A percentile compares a stretch with the other conserved stretches of the same genome.
These are phyloP conservation scores for Cymodocea nodosa DNA, from an alignment of 116 monocot genomes.

Conservation along the genomic window DNA sequence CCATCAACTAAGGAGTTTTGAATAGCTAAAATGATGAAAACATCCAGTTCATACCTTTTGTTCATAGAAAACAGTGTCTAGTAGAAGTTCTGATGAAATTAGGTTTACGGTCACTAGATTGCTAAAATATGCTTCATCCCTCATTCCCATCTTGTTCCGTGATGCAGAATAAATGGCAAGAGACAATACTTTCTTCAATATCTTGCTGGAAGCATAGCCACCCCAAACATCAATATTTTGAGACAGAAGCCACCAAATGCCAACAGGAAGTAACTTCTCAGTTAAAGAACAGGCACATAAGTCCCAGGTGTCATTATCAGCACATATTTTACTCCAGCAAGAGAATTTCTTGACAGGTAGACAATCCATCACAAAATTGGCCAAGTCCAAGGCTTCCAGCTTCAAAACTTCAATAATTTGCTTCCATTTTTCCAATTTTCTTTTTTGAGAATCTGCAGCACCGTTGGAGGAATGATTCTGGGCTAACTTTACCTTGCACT, in stretches of 20 bases:
- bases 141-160: slow-evolving; percentile 4
- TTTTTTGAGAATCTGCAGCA: slow-evolving; percentile 3
- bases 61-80: slow-evolving; percentile 43
- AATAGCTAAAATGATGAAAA: background rate
- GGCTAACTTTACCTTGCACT: slow-evolving; percentile 5
- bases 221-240: slow-evolving; percentile 72
- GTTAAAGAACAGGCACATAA: slow-evolving; percentile 45
- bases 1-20: background rate
- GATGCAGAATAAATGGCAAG: slow-evolving; percentile 32
- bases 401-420: slow-evolving; percentile 15
- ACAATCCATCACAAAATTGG: slow-evolving; percentile 29
- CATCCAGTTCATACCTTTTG: slow-evolving; percentile 36
- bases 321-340: slow-evolving; percentile 7
- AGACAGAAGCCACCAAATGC: slow-evolving; percentile 68
- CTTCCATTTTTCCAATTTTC: slow-evolving; percentile 22
- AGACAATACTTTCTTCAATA: slow-evolving; percentile 44
- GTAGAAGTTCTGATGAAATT: slow-evolving; percentile 54
- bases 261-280: slow-evolving; percentile 37
- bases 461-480: slow-evolving; percentile 1
- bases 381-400: slow-evolving; percentile 43
- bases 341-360: slow-evolving; percentile 9
- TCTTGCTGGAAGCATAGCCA: slow-evolving; percentile 38
- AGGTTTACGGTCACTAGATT: slow-evolving; percentile 21
- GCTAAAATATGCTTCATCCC: background rate
- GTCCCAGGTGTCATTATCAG: slow-evolving; percentile 29